A percentile compares a stretch with the other conserved stretches of the same genome.
Conservation (phyloP, 306 rosid genomes). For the Corylus avellana region DNA sequence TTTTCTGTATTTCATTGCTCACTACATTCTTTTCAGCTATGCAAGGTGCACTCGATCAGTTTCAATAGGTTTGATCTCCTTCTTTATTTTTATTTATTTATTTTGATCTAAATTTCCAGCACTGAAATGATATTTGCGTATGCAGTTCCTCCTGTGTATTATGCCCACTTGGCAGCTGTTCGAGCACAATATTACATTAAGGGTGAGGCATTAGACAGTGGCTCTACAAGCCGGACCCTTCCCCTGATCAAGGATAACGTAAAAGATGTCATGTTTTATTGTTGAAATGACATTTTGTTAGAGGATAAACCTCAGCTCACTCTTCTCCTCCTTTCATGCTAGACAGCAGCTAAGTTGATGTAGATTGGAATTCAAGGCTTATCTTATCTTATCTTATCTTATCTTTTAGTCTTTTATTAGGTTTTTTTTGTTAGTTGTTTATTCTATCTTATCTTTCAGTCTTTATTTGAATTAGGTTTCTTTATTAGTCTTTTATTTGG, state of each 20-base stretch:
- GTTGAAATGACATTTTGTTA: slow-evolving; percentile 10
- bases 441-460: no score
- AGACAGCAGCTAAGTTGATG: no score
- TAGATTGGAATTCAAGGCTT: no score
- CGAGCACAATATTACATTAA: slow-evolving; percentile 38
- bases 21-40: slow-evolving; percentile 24
- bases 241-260: slow-evolving; percentile 35
- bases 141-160: slow-evolving; percentile 48
- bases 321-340: no score
- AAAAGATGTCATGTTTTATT: slow-evolving; percentile 45
- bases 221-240: slow-evolving; percentile 28
- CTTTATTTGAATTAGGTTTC: no score
- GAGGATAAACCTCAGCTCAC: no score
- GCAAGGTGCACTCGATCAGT: slow-evolving; percentile 57
- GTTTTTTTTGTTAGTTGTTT: no score
- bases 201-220: slow-evolving; percentile 19
- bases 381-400: no score
- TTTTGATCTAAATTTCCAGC: background rate
- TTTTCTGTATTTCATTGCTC: background rate
- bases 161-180: slow-evolving; percentile 41
- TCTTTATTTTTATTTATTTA: no score
- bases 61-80: slow-evolving; percentile 37
- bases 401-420: no score
- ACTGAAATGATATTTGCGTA: background rate
- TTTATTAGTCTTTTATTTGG: no score